Evolutionary conservation across 1,139 yeast species (phyloP).

Genomic region (Geotrichum aggregatum): DNA sequence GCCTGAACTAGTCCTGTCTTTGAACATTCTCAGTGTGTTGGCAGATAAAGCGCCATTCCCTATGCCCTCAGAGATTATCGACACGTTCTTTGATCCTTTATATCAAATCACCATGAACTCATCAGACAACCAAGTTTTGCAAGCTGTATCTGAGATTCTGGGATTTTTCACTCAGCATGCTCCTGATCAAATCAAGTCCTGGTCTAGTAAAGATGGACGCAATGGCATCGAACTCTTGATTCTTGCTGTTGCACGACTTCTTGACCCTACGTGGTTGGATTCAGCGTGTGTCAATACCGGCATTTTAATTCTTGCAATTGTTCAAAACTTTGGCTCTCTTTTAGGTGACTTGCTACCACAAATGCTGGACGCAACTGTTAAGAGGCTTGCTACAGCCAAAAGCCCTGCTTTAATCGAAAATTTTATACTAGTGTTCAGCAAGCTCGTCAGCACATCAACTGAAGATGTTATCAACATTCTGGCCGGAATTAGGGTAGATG

Average conservation of each 20-base stretch:
- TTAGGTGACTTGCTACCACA: slow-evolving; percentile 53
- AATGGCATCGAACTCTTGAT: slow-evolving; percentile 49
- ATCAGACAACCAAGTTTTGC: slow-evolving; percentile 74
- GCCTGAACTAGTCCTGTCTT: slow-evolving; percentile 57
- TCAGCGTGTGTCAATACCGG: slow-evolving; percentile 70
- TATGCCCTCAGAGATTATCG: slow-evolving; percentile 50
- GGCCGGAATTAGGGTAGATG: slow-evolving; percentile 36
- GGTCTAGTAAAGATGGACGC: slow-evolving; percentile 40
- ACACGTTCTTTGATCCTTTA: slow-evolving; percentile 50
- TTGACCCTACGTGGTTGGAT: slow-evolving; percentile 70
- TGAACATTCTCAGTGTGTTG: slow-evolving; percentile 62
- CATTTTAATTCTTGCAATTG: slow-evolving; percentile 42
- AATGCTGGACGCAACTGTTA: slow-evolving; percentile 68
- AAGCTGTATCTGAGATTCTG: slow-evolving; percentile 72
- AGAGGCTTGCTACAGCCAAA: slow-evolving; percentile 58
- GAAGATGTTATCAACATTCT: slow-evolving; percentile 59
- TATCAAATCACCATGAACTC: slow-evolving; percentile 51
- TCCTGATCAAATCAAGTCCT: slow-evolving; percentile 45
- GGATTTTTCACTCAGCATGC: slow-evolving; percentile 56
- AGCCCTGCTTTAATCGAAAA: slow-evolving; percentile 74
- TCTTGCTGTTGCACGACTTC: slow-evolving; percentile 38
- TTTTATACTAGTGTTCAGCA: slow-evolving; percentile 70
- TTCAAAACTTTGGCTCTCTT: slow-evolving; percentile 53
- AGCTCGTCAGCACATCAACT: slow-evolving; percentile 60
- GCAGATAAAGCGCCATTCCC: slow-evolving; percentile 47